phyloP scores from a whole-genome alignment of 192 early-diverging fungal species.

The Coemansia asiatica region DNA sequence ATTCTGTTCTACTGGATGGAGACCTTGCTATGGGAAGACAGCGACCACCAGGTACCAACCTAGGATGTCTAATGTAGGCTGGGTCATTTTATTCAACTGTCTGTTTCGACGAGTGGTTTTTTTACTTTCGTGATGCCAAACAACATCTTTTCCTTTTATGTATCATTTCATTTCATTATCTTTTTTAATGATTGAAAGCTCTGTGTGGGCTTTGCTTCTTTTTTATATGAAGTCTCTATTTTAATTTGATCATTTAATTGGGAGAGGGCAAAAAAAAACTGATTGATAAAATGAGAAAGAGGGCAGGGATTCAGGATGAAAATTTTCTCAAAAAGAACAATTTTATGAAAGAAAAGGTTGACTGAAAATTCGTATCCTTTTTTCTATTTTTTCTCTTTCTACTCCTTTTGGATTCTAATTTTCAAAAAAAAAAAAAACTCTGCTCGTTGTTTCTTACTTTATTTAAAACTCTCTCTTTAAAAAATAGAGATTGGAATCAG shows the following conservation, averaged over 20 bases:
- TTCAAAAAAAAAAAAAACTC: no score
- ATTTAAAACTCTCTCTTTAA: not conserved
- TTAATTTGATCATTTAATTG: not conserved
- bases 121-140: not conserved
- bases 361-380: not conserved
- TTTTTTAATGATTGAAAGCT: not conserved
- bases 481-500: not conserved
- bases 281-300: not conserved
- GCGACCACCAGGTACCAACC: constrained; percentile 44
- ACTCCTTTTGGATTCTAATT: not conserved
- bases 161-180: not conserved
- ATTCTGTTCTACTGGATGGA: constrained; percentile 60
- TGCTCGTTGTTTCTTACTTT: not conserved
- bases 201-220: not conserved
- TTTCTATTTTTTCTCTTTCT: not conserved
- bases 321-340: not conserved
- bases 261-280: no score
- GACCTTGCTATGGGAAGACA: constrained; percentile 57
- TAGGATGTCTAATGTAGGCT: constrained; percentile 6
- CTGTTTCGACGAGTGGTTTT: no score
- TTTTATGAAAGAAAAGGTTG: not conserved
- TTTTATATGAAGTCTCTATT: not conserved
- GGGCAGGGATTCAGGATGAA: not conserved
- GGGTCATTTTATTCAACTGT: not conserved
- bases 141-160: not conserved